phyloP scores from a whole-genome alignment of 345 rosid genomes.

The Microcos paniculata region DNA sequence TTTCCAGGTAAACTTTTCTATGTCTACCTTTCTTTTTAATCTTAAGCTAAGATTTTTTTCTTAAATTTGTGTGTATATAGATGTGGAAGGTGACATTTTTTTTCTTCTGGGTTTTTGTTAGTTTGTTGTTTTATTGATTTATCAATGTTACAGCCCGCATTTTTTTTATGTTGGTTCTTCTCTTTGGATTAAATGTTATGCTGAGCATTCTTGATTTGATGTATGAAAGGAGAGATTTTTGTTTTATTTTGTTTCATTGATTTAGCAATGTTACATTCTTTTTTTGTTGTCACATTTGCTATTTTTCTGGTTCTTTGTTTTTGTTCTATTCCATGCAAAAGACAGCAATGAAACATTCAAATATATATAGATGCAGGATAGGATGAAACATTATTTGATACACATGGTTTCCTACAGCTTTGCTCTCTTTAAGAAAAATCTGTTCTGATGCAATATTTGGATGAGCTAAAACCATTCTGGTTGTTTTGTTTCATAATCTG shows the following conservation, averaged over 20 bases:
- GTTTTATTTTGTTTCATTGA: too few species aligned
- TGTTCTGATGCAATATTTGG: neutral
- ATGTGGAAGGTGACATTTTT: neutral
- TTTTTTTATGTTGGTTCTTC: neutral
- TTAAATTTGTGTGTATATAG: neutral
- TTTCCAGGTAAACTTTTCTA: constrained; percentile 20
- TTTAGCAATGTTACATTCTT: neutral
- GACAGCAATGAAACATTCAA: neutral
- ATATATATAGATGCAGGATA: neutral
- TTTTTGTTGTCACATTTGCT: neutral
- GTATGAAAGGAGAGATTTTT: too few species aligned
- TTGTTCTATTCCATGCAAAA: neutral
- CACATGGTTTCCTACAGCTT: neutral
- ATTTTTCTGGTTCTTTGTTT: neutral
- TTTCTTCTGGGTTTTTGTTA: neutral
- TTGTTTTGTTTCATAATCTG: neutral
- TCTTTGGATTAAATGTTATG: neutral
- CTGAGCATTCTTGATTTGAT: too few species aligned
- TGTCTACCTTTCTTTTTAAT: neutral
- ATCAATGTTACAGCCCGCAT: neutral
- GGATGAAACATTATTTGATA: neutral
- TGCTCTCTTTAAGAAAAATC: neutral
- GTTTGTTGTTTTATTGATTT: neutral
- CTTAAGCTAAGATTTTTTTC: neutral
- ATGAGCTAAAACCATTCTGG: neutral